phyloP scores from a whole-genome alignment of 2,329 filamentous ascomycete species.

The Apiospora sp. region DNA sequence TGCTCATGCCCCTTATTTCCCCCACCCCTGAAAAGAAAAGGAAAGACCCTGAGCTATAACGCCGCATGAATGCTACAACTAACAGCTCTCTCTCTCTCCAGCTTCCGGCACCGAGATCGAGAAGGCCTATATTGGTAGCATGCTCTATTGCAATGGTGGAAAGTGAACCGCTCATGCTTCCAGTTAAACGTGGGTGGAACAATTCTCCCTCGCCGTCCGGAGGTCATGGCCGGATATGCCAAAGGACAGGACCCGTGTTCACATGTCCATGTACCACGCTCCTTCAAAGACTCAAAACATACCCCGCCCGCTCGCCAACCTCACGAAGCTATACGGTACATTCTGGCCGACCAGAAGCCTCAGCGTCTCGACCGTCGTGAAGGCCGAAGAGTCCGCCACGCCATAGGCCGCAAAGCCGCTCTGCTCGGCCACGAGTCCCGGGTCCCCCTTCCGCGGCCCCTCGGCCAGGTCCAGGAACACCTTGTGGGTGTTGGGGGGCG shows the following conservation, averaged over 20 bases:
- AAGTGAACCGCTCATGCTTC: not conserved
- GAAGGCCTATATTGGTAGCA: not conserved
- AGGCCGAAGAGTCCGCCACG: slow-evolving; percentile 80
- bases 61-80: not conserved
- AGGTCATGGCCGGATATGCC: not conserved
- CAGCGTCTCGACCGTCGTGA: slow-evolving; percentile 84
- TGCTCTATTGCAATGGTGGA: not conserved
- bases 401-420: slow-evolving; percentile 84
- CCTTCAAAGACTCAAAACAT: slow-evolving; percentile 49
- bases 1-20: not conserved
- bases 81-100: not conserved
- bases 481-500: slow-evolving; percentile 49
- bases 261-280: not conserved
- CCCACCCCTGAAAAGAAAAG: not conserved
- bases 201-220: not conserved
- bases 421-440: slow-evolving; percentile 72
- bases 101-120: not conserved
- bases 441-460: slow-evolving; percentile 71
- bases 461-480: slow-evolving; percentile 84
- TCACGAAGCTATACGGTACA: slow-evolving; percentile 86
- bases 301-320: slow-evolving; percentile 68
- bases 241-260: not conserved
- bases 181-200: not conserved
- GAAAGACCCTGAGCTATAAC: not conserved
- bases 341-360: slow-evolving; percentile 84